Evolutionary conservation across 2,329 filamentous ascomycete genomes (phyloP), one percentile per base, ranked within the genome.

Genomic region (Fusarium sp.): DNA sequence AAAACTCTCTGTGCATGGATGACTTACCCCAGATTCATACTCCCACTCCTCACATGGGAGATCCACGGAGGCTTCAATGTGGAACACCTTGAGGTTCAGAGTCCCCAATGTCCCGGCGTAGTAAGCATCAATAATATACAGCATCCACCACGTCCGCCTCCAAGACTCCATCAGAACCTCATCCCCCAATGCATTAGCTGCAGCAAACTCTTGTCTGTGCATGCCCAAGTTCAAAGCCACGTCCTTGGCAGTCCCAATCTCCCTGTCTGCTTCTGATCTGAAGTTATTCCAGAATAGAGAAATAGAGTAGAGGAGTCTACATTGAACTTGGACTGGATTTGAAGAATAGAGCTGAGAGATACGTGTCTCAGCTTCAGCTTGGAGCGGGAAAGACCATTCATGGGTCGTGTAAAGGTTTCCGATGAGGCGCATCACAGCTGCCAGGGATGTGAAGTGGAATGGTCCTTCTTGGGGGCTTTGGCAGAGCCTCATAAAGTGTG

Each of bases 91-190:
- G 15, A 80, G 77, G 1, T 65, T 71, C 47, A 72, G 67, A 0
- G 56, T 71, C 0, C 77, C 71, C 24, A 74, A 33, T 0, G 77
- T 80, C 1, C 73, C 78, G 1, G 75, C 74, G 11, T 77, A 78
- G n/a, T 73, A 76, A 37, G 85, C 87, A 74, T 92, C 90, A 2
- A 87, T 79, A 7, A 87, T 83, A 70, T 86, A 91, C 39, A 92
- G 74, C 71, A 87, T 86, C 90, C 90, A 93, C 90, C 90, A 93
- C 1, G 90, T 92, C 41, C 90, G 83, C 49, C 90, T 84, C 81
- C 88, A 84, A 65, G 84, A 87, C 72, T 93, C 90, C 39, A 85
- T 83, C 20, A 81, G 47, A 0, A 79, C 69, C 1, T 82, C 75
- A 56, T 89, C 83, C 3, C 82, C 81, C 9, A 79, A 75, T 7